Percentiles rank a stretch among this genome's conserved stretches.
These are phyloP conservation scores for Corylus americana DNA, from an alignment of 306 rosid species.

Conservation along the genomic window DNA sequence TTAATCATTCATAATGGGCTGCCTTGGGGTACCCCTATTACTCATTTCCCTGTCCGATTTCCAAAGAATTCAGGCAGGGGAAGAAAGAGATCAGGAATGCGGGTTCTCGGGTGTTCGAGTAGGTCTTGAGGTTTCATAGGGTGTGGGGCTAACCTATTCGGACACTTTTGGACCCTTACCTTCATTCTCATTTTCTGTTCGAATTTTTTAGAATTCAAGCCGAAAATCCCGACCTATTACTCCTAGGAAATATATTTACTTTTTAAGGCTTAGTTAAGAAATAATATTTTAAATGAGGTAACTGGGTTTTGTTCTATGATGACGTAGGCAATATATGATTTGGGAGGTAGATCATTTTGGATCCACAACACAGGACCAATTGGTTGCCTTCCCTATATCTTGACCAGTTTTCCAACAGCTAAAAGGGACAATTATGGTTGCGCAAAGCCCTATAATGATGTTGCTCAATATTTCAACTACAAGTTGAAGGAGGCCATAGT, in stretches of 20 bases:
- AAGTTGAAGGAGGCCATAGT: slow-evolving; percentile 46
- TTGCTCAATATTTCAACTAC: slow-evolving; percentile 51
- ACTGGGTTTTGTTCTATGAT: neutral
- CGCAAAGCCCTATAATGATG: slow-evolving; percentile 48
- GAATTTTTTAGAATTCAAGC: too few relatives aligned
- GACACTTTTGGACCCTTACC: too few relatives aligned
- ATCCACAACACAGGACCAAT: slow-evolving; percentile 43
- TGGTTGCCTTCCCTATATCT: slow-evolving; percentile 33
- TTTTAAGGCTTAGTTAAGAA: neutral
- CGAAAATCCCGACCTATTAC: too few relatives aligned
- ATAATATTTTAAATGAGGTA: neutral
- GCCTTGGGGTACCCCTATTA: neutral
- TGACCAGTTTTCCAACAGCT: slow-evolving; percentile 6
- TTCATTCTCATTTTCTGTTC: too few relatives aligned
- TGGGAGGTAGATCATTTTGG: slow-evolving; percentile 45
- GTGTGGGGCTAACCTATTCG: too few relatives aligned
- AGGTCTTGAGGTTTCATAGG: too few relatives aligned
- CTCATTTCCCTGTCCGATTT: neutral
- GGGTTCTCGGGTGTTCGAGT: too few relatives aligned
- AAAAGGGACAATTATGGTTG: slow-evolving; percentile 49
- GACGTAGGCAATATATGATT: slow-evolving; percentile 27
- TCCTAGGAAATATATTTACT: neutral
- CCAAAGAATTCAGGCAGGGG: too few relatives aligned
- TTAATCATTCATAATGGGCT: neutral
- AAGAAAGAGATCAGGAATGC: too few relatives aligned